phyloP scores from a whole-genome alignment of 257 asterid genomes.

The Linderniella brevidens region DNA sequence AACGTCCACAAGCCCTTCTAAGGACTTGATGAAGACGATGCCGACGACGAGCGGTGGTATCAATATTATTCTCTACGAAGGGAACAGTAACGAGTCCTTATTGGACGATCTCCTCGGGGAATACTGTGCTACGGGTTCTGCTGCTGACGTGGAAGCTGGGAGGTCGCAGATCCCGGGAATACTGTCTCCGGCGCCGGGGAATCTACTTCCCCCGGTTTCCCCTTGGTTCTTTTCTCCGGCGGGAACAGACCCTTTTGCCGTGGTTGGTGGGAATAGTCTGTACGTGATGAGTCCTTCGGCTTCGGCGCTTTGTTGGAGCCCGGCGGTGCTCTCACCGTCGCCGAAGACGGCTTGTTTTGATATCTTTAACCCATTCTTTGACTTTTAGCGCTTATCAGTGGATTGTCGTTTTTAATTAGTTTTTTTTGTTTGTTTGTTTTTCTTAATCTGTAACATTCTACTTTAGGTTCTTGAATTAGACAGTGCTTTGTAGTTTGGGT shows the following conservation, averaged over 20 bases:
- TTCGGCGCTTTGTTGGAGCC: slow-evolving; percentile 47
- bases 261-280: slow-evolving; percentile 39
- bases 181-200: slow-evolving; percentile 75
- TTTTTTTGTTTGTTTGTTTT: too few relatives aligned
- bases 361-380: slow-evolving; percentile 52
- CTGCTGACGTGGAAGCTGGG: slow-evolving; percentile 23
- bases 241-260: slow-evolving; percentile 38
- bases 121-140: not conserved
- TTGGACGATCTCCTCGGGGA: slow-evolving; percentile 13
- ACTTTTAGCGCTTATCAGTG: slow-evolving; percentile 37
- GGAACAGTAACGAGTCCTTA: slow-evolving; percentile 19
- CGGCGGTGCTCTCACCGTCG: slow-evolving; percentile 56
- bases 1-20: slow-evolving; percentile 21
- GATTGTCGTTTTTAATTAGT: too few relatives aligned
- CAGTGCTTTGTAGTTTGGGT: too few relatives aligned
- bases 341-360: slow-evolving; percentile 25
- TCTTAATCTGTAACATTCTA: too few relatives aligned
- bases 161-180: slow-evolving; percentile 28
- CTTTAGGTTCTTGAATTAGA: too few relatives aligned
- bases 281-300: slow-evolving; percentile 53
- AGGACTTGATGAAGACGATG: not conserved
- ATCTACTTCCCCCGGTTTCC: slow-evolving; percentile 31
- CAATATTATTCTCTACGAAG: too few relatives aligned
- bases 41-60: too few relatives aligned
- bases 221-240: slow-evolving; percentile 77